Evolutionary conservation across 106 monocot species (phyloP), one percentile per base, ranked within the genome.

Genomic region (Agapanthus africanus): DNA sequence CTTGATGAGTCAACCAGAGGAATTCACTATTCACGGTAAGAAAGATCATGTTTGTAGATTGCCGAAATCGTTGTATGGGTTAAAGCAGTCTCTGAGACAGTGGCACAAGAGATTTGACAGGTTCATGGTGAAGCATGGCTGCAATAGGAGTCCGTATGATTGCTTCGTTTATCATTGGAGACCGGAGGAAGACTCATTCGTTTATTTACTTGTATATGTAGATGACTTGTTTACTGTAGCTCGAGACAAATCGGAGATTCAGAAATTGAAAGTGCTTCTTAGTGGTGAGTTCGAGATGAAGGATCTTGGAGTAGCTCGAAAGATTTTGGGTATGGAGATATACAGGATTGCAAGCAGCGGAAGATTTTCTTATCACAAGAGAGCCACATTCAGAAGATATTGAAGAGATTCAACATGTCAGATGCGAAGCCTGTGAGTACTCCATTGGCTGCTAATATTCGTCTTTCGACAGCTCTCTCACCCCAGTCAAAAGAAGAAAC

Each of bases 41-140:
- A 5, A 16, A 54, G n/a, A 15, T 54, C n/a, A 21, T 54, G 54
- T 54, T 54, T 54, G 54, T 21, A 54, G 16, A 16, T 54, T 54
- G 22, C 5, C 8, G 40, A 54, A 54, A 21, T 54, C 54, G 5
- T 15, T 54, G 4, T 54, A 54, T 54, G 54, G 54, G n/a, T 54
- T 54, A 21, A 54, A 54, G 22, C 54, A 54, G n/a, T 54, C 54
- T 54, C 54, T 21, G 5, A 54, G 54, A 21, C 54, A 54, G 54
- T 54, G 54, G 54, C 16, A 54, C n/a, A 14, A 14, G 54, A 54
- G 22, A 21, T 54, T 54, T 54, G 54, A 54, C 16, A 10, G 16
- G 54, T 54, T 54, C 16, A 54, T 54, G 54, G 16, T 14, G n/a
- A 5, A 4, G 22, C 54, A n/a, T 10, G n/a, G 54, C 4, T 54